Evolutionary conservation across 1,139 yeast genomes (phyloP).

Genomic region (Arxiozyma slooffiae): DNA sequence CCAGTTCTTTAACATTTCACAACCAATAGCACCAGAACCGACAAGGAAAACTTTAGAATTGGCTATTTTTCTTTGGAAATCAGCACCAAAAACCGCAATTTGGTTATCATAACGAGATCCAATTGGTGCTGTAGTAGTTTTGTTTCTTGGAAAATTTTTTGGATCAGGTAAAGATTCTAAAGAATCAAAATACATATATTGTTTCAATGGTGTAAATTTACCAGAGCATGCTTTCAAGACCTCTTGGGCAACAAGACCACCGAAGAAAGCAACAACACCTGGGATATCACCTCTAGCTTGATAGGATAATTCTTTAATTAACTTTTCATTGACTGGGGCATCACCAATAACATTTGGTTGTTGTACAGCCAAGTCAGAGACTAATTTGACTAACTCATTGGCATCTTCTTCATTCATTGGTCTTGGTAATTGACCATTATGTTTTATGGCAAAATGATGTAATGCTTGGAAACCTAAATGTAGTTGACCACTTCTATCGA

Average conservation of each 20-base stretch:
- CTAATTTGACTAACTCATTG: constrained; percentile 50
- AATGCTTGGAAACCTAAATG: constrained; percentile 91
- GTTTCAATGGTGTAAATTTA: constrained; percentile 83
- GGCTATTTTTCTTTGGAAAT: constrained; percentile 61
- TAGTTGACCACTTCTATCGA: constrained; percentile 81
- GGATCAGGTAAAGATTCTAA: constrained; percentile 74
- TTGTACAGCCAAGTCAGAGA: constrained; percentile 50
- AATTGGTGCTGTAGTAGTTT: constrained; percentile 62
- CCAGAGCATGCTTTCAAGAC: constrained; percentile 92
- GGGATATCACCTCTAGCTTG: constrained; percentile 92
- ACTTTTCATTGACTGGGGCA: constrained; percentile 47
- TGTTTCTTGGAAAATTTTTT: constrained; percentile 50
- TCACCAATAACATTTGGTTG: constrained; percentile 49
- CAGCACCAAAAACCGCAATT: constrained; percentile 84
- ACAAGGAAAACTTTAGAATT: constrained; percentile 81
- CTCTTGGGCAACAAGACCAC: constrained; percentile 95
- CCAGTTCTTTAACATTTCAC: constrained; percentile 98
- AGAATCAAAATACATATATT: constrained; percentile 88
- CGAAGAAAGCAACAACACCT: constrained; percentile 79
- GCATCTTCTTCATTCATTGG: constrained; percentile 75
- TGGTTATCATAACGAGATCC: constrained; percentile 85
- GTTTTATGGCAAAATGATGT: constrained; percentile 56
- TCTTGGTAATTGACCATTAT: constrained; percentile 60
- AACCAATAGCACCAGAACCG: constrained; percentile 98
- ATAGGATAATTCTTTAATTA: constrained; percentile 63